Evolutionary conservation across 345 rosid genomes (phyloP).

Genomic region (Lepidium didymum): DNA sequence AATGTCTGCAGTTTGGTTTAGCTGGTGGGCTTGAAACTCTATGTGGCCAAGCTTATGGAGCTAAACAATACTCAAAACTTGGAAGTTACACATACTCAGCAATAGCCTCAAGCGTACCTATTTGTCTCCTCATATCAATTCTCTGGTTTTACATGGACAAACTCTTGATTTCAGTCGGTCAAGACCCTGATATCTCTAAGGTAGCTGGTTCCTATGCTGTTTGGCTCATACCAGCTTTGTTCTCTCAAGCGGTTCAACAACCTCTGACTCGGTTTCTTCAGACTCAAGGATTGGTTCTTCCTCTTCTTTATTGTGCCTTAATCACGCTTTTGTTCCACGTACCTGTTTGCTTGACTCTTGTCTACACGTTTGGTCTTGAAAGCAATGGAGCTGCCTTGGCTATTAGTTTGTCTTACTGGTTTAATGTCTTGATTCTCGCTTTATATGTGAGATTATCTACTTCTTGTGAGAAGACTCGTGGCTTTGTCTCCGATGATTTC

Average conservation of each 20-base stretch:
- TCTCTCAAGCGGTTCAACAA: conserved; percentile 17
- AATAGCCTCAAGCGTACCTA: background rate
- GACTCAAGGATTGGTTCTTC: conserved; percentile 16
- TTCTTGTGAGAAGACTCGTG: conserved; percentile 34
- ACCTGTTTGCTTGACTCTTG: conserved; percentile 6
- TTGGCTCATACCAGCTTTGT: conserved; percentile 13
- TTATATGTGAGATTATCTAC: conserved; percentile 29
- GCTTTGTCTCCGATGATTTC: conserved; percentile 12
- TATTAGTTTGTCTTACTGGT: conserved; percentile 38
- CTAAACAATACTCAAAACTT: conserved; percentile 13
- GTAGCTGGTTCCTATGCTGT: conserved; percentile 14
- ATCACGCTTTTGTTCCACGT: conserved; percentile 17
- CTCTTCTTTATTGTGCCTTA: conserved; percentile 13
- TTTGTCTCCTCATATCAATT: conserved; percentile 13
- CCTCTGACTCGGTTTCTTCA: conserved; percentile 25
- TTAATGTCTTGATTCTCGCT: conserved; percentile 31
- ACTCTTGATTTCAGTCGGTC: conserved; percentile 8
- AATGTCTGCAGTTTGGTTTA: background rate
- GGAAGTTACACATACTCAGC: conserved; percentile 22
- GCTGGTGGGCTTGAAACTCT: conserved; percentile 27
- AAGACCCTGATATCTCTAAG: conserved; percentile 22
- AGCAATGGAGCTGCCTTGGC: conserved; percentile 39
- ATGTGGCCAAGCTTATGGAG: conserved; percentile 32
- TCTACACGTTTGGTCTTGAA: conserved; percentile 22
- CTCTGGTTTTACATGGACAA: conserved; percentile 20